Evolutionary conservation across 2,329 filamentous ascomycete genomes (phyloP), one percentile per base, ranked within the genome.

Genomic region (Stemphylium beticola): DNA sequence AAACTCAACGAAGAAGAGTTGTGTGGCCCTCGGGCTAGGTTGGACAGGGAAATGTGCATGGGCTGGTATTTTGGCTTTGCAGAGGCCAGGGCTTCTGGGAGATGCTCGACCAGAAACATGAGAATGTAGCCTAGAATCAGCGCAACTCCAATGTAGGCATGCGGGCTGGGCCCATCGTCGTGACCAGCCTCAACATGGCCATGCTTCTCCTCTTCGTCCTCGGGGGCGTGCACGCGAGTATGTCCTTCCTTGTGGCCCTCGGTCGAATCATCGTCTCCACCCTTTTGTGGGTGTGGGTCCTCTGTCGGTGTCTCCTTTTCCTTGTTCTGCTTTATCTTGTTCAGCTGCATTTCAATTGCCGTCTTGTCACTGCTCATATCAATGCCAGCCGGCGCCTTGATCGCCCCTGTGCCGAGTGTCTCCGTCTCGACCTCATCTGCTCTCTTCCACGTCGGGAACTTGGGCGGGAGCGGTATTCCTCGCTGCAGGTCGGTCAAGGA

Each of bases 41-140:
- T 91, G 64, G 95, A 91, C 38, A 98, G 82, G 52, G 91, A 96
- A 67, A 98, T 95, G 70, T 96, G 92, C 61, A 92, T 87, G 14
- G 88, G 90, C 47, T 87, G 82, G 12, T 88, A 87, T 33, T 84
- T 82, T 17, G 84, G 79, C 66, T 87, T 87, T 33, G 90, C 78
- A 36, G 69, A 66, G 3, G 68, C 58, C 8, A 75, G 55, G 9
- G 73, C 68, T 62, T 74, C 53, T 47, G 73, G 66, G 17, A 75
- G 57, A 51, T 75, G 66, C 76, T 99, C 93, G 69, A 99, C 89
- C 18, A 99, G 84, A 72, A 96, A 98, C 95, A 99, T 99, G 61
- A 97, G 83, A 53, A 96, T 87, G 76, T 98, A 99, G 11, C 95
- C 95, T 14, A 91, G 79, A 50, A 96, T 86, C 46, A 99, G 81